phyloP scores from a whole-genome alignment of 352 stramenopile genomes.

The Globisporangium yorkense region DNA sequence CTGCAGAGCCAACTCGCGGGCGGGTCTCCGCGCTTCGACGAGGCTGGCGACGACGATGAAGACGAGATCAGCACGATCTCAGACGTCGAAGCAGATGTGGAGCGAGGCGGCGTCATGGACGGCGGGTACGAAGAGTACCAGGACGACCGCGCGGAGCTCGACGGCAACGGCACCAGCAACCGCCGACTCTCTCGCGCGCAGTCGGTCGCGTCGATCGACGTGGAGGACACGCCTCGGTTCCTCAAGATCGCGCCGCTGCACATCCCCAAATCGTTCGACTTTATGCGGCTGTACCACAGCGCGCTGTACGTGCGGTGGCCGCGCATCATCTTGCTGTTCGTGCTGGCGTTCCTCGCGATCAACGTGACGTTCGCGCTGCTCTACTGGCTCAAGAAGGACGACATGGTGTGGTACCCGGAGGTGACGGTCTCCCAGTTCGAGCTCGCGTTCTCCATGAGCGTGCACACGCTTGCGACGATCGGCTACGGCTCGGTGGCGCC shows the following conservation, averaged over 20 bases:
- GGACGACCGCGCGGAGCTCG: neutral
- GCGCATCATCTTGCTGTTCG: slow-evolving; percentile 64
- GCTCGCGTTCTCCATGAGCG: slow-evolving; percentile 73
- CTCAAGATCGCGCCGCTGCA: slow-evolving; percentile 63
- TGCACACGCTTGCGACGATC: slow-evolving; percentile 78
- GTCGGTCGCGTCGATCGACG: slow-evolving; percentile 60
- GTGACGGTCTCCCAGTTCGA: slow-evolving; percentile 51
- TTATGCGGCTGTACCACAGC: slow-evolving; percentile 75
- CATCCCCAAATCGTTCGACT: slow-evolving; percentile 78
- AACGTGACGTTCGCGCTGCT: slow-evolving; percentile 59
- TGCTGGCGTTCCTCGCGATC: slow-evolving; percentile 58
- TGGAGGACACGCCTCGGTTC: slow-evolving; percentile 77
- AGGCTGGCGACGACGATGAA: slow-evolving; percentile 15
- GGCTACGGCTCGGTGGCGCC: slow-evolving; percentile 74
- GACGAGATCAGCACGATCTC: slow-evolving; percentile 18
- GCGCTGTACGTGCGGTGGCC: slow-evolving; percentile 70
- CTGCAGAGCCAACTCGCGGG: slow-evolving; percentile 45
- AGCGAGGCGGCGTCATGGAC: neutral
- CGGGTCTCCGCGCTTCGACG: neutral
- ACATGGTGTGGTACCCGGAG: slow-evolving; percentile 40
- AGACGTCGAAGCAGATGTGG: slow-evolving; percentile 6
- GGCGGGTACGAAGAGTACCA: slow-evolving; percentile 17
- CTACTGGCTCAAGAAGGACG: slow-evolving; percentile 41
- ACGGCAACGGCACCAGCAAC: neutral
- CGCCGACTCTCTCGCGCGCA: neutral